A percentile compares a stretch with the other conserved stretches of the same genome.
These are phyloP conservation scores for Polygonum aviculare DNA, from an alignment of 148 eudicot species.

Conservation along the genomic window DNA sequence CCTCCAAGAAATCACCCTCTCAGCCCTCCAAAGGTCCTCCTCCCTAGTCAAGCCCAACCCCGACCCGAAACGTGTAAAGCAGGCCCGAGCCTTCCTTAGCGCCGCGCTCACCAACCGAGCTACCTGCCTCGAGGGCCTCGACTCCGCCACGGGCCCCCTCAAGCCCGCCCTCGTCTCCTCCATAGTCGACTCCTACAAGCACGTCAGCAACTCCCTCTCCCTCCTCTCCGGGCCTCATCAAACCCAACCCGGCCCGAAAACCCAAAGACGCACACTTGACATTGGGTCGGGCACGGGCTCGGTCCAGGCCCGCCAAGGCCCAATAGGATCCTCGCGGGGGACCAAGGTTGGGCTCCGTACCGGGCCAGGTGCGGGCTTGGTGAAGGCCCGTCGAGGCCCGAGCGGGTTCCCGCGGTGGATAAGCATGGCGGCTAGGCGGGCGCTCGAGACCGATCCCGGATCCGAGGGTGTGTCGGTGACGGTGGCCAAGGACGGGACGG, in stretches of 20 bases:
- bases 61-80: constrained; percentile 19
- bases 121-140: constrained; percentile 84
- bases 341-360: no score
- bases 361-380: background rate
- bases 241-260: background rate
- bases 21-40: constrained; percentile 36
- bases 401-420: background rate
- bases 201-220: constrained; percentile 69
- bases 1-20: constrained; percentile 56
- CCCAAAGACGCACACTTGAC: background rate
- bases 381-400: background rate
- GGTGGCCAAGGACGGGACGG: constrained; percentile 73
- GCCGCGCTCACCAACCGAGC: constrained; percentile 75
- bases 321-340: background rate
- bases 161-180: constrained; percentile 40
- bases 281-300: background rate
- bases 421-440: background rate
- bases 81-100: constrained; percentile 48
- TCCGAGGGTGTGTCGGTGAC: constrained; percentile 12
- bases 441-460: background rate
- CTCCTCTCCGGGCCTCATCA: constrained; percentile 24
- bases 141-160: constrained; percentile 45
- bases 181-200: constrained; percentile 30
- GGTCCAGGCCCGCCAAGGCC: background rate
- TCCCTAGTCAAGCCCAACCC: constrained; percentile 22